Evolutionary conservation across 805 yeast species (phyloP), one percentile per base, ranked within the genome.

Genomic region (Wickerhamomyces bisporus): DNA sequence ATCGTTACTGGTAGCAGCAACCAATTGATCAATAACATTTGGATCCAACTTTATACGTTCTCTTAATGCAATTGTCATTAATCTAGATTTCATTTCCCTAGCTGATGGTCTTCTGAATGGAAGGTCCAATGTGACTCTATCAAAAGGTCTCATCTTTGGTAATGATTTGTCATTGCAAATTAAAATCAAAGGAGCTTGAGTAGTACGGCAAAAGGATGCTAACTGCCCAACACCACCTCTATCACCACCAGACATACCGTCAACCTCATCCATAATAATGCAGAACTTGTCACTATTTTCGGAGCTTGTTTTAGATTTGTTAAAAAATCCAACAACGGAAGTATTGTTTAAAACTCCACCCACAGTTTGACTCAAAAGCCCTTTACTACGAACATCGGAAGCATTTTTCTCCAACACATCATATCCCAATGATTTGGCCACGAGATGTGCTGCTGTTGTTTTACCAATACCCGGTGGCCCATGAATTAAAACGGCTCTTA

Each of bases 211-310:
- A 50, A 86, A 82, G 29, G 82, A 79, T 0, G 97, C 87, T 61
- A 93, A 71, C 43, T 88, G 94, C 18, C 96, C 97, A 20, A 93
- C 96, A 45, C 99, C 99, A 44, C 99, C 99, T 51, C 93, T 81
- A 62, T 93, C 99, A 47, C 99, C 99, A 55, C 94, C 88, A 29
- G 96, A 86, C 98, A 93, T 93, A 50, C 99, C 99, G 60, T 93
- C 99, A 23, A 93, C 98, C 65, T 93, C 99, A 64, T 93, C 99
- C 98, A 93, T 88, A 45, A 93, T 83, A 33, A 93, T 70, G 39
- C 88, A 86, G 50, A 91, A 79, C 43, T 75, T 79, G 36, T 73
- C 71, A 34, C 73, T 68, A 47, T 76, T 73, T 2, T 37, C 44
- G 14, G 42, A 48, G 33, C 53, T 55, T 10, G 48, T 48, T 6